Base-by-base conservation (phyloP, 345 rosid species). In the Salix arbutifolia region DNA sequence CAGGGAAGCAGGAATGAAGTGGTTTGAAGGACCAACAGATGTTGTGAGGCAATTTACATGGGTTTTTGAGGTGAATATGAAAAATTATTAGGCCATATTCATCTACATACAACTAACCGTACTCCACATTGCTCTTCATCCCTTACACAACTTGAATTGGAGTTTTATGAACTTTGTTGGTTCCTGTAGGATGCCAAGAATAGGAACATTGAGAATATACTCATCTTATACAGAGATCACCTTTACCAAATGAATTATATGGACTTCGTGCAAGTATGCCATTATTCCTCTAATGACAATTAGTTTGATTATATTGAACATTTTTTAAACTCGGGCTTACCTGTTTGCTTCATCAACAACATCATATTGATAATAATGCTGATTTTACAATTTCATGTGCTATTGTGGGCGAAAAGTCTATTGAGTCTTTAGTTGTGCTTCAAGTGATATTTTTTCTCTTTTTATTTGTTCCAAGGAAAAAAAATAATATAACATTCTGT, bases 21-120 rank as follows among this genome's bases (percentile, higher is more conserved):
- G 97, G 99, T 95, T 93, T 78, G 94, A 95, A 89, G 99, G 99
- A 85, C 93, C 99, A 38, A 98, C 99, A n/a, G 98, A 95, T 85
- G 99, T 96, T 84, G 99, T 95, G 64, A 90, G 99, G 91, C 89
- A 93, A 80, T 95, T 95, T 79, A 77, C 53, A 44, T 91, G 99
- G 98, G 97, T 95, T 70, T 93, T 95, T 87, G 97, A 95, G 99
- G 99, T 91, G 56, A 33, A 76, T 69, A 65, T 79, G 26, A 4
- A 33, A 68, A 18, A 7, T 69, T 74, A 38, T 35, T 5, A n/a
- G 48, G 61, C 12, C 12, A n/a, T 56, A n/a, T 53, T 52, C 61
- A n/a, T 56, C 13, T 56, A 2, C n/a, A 19, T 18, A 35, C 28
- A 30, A 56, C 37, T 69, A 18, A 50, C 21, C 5, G 8, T 7